Base-by-base conservation (phyloP, 2,329 filamentous ascomycete genomes). In the Fusarium cyanostomum region DNA sequence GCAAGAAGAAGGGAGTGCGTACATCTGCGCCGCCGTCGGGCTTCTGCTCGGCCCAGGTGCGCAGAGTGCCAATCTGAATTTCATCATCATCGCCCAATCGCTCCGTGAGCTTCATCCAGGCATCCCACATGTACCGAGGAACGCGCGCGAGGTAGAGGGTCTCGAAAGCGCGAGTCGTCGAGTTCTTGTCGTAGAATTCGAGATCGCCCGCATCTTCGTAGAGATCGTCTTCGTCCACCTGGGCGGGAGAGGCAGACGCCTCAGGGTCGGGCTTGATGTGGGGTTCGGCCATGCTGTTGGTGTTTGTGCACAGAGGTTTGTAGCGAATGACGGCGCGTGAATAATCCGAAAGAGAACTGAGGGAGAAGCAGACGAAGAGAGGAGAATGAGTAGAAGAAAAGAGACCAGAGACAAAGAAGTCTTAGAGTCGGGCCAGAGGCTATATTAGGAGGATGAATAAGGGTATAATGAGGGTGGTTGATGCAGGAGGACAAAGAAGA, bases 111-210 rank as follows among this genome's bases (percentile, higher is more conserved):
- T 79, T 77, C 56, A 81, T 78, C 91, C 93, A 96, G 39, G 89
- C 85, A 67, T 94, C 86, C 88, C 92, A 95, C 55, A 96, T 82
- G 73, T 91, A 90, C 64, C 88, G 87, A 16, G 93, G 92, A 38
- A 96, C 82, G 64, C 92, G 89, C 49, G 91, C 89, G 45, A 96
- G 82, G 81, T 92, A 96, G 51, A 86, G 78, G 35, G 76, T 80
- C 61, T 79, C 80, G 45, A 78, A 77, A 6, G 74, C 71, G 52
- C 77, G 77, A 53, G 74, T 76, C 4, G 75, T 66, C 4, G 71
- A 59, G 59, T 76, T 76, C 54, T 79, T 78, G 56, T 82, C 80
- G 64, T 82, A 86, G 70, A 86, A 86, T 51, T 84, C 82, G 44
- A 86, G 80, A 62, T 87, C 84, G 58, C 82, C 82, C 7, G 84